phyloP scores from a whole-genome alignment of 2,329 filamentous ascomycete genomes.

The Fusarium sp. region DNA sequence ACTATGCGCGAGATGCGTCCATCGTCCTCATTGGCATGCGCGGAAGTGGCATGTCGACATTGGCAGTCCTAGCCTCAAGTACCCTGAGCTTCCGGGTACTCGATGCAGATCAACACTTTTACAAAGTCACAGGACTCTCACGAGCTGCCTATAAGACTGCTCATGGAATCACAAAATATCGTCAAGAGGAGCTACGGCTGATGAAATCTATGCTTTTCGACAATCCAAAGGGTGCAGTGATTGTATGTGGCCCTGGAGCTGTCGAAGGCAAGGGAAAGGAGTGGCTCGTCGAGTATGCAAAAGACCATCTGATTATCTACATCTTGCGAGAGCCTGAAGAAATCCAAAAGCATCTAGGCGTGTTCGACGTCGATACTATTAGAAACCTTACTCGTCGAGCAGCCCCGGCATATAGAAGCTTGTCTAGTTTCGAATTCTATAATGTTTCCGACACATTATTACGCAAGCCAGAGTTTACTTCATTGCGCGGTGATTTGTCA shows the following conservation, averaged over 20 bases:
- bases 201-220: conserved; percentile 22
- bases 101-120: conserved; percentile 18
- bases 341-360: neutral
- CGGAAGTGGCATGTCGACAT: conserved; percentile 13
- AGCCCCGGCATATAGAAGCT: conserved; percentile 2
- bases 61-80: conserved; percentile 14
- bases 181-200: conserved; percentile 2
- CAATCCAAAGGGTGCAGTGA: neutral
- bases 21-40: conserved; percentile 16
- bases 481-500: neutral
- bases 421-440: conserved; percentile 16
- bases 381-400: neutral
- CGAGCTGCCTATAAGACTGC: neutral
- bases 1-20: neutral
- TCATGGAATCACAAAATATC: neutral
- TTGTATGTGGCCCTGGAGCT: conserved; percentile 19
- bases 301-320: conserved; percentile 9
- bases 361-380: neutral
- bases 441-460: conserved; percentile 1
- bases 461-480: fast-evolving
- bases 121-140: neutral
- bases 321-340: conserved; percentile 8
- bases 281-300: conserved; percentile 8
- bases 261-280: conserved; percentile 14
- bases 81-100: conserved; percentile 1